Percentiles rank a stretch among this genome's conserved stretches.
Evolutionary conservation across 2,329 filamentous ascomycete species (phyloP).

Genomic region (Amylocarpus encephaloides): DNA sequence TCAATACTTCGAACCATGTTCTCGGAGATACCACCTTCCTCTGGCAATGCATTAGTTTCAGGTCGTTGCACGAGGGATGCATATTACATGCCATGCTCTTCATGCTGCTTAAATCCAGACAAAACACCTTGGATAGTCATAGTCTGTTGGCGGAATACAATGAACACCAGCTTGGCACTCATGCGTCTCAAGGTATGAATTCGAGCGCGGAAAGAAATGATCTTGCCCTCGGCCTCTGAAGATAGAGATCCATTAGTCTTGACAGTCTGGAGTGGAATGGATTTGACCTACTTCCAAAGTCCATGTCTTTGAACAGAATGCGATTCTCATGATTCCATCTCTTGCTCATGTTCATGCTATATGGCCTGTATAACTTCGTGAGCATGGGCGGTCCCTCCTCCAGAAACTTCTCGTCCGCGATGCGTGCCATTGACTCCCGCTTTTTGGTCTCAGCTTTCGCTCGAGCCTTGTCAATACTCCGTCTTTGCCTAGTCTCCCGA

Average conservation of each 20-base stretch:
- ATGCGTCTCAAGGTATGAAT: slow-evolving; percentile 75
- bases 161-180: slow-evolving; percentile 75
- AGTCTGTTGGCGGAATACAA: slow-evolving; percentile 79
- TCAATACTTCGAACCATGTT: slow-evolving; percentile 85
- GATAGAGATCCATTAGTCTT: slow-evolving; percentile 2
- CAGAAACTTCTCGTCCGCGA: slow-evolving; percentile 28
- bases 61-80: slow-evolving; percentile 14
- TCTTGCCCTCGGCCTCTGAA: slow-evolving; percentile 24
- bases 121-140: slow-evolving; percentile 81
- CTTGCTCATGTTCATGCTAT: slow-evolving; percentile 33
- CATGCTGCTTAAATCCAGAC: slow-evolving; percentile 21
- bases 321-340: slow-evolving; percentile 26
- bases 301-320: slow-evolving; percentile 28
- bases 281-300: slow-evolving; percentile 24
- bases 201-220: slow-evolving; percentile 55
- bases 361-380: slow-evolving; percentile 29
- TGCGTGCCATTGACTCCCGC: slow-evolving; percentile 24
- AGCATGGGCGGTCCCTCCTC: slow-evolving; percentile 25
- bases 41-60: slow-evolving; percentile 4
- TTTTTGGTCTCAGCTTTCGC: slow-evolving; percentile 24
- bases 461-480: slow-evolving; percentile 25
- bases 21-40: slow-evolving; percentile 50
- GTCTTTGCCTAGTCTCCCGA: slow-evolving; percentile 16
- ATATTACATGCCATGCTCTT: slow-evolving; percentile 2
- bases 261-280: neutral